Conservation (phyloP, 2,329 filamentous ascomycete genomes). For the Cadophora sp. region DNA sequence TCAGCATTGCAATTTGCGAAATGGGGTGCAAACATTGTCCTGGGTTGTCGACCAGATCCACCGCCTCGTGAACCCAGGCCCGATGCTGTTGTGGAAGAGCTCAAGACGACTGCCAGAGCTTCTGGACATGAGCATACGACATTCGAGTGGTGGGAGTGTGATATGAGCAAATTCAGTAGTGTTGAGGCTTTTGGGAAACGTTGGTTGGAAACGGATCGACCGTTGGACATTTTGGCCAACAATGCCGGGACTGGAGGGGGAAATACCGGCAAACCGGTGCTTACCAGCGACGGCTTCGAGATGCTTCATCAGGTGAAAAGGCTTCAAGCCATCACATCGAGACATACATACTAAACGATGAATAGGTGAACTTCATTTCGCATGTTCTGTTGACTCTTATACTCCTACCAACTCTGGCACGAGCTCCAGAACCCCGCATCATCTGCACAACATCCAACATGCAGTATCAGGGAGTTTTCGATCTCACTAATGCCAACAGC, state of each 20-base stretch:
- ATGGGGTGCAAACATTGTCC: constrained; percentile 47
- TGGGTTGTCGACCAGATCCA: constrained; percentile 46
- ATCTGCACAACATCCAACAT: constrained; percentile 44
- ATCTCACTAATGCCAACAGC: constrained; percentile 40
- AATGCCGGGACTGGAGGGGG: constrained; percentile 41
- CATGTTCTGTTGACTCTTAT: constrained; percentile 43
- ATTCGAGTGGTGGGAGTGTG: constrained; percentile 42
- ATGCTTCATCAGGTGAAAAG: constrained; percentile 38
- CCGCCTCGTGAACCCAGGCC: constrained; percentile 39
- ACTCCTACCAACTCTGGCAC: constrained; percentile 40
- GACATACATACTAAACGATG: neutral
- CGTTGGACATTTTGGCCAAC: constrained; percentile 44
- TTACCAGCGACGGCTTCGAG: constrained; percentile 44
- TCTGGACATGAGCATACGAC: constrained; percentile 25
- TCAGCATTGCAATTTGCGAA: constrained; percentile 46
- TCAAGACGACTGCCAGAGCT: constrained; percentile 22
- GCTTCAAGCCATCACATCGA: neutral
- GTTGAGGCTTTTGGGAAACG: constrained; percentile 41
- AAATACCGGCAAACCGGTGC: constrained; percentile 17
- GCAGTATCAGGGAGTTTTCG: constrained; percentile 41
- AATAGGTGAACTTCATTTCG: constrained; percentile 44
- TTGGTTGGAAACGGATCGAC: constrained; percentile 38
- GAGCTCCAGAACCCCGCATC: constrained; percentile 38
- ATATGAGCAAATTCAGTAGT: constrained; percentile 37
- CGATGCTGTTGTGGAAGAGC: constrained; percentile 36